A percentile compares a stretch with the other conserved stretches of the same genome.
phyloP scores from a whole-genome alignment of 2,329 filamentous ascomycete genomes.

The Epichloe elymi region DNA sequence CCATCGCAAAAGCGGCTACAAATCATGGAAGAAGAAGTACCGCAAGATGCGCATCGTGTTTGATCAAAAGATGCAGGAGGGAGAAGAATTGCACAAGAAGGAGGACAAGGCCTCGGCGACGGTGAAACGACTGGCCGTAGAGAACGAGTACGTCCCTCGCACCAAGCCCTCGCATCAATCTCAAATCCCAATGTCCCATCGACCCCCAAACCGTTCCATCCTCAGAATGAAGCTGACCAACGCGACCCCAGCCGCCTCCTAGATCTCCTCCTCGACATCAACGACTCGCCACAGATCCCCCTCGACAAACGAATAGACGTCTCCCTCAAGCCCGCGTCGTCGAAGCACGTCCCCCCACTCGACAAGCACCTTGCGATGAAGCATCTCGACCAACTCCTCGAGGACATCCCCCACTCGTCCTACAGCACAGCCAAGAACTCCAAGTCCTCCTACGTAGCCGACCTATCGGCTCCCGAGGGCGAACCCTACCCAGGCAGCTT shows the following conservation, averaged over 20 bases:
- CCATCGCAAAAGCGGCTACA: conserved; percentile 38
- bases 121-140: conserved; percentile 70
- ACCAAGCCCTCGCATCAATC: background rate
- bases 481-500: conserved; percentile 49
- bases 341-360: conserved; percentile 17
- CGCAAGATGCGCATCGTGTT: conserved; percentile 76
- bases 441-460: conserved; percentile 42
- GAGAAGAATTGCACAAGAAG: conserved; percentile 68
- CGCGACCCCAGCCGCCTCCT: conserved; percentile 59
- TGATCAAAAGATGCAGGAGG: conserved; percentile 64
- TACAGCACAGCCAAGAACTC: conserved; percentile 46
- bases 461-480: conserved; percentile 36
- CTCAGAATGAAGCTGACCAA: background rate
- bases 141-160: conserved; percentile 67
- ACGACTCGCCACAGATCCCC: conserved; percentile 64
- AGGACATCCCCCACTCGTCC: conserved; percentile 35
- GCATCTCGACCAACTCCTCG: conserved; percentile 35
- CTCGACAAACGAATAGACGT: conserved; percentile 64
- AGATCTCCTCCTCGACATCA: conserved; percentile 81
- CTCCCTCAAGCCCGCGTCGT: conserved; percentile 30
- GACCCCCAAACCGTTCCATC: no score
- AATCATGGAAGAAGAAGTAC: conserved; percentile 85
- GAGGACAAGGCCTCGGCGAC: conserved; percentile 72
- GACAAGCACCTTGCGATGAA: conserved; percentile 29
- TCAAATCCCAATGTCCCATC: background rate